These are phyloP conservation scores for Monosporascus sp. DNA, from an alignment of 2,329 filamentous ascomycete genomes.

Conservation along the genomic window DNA sequence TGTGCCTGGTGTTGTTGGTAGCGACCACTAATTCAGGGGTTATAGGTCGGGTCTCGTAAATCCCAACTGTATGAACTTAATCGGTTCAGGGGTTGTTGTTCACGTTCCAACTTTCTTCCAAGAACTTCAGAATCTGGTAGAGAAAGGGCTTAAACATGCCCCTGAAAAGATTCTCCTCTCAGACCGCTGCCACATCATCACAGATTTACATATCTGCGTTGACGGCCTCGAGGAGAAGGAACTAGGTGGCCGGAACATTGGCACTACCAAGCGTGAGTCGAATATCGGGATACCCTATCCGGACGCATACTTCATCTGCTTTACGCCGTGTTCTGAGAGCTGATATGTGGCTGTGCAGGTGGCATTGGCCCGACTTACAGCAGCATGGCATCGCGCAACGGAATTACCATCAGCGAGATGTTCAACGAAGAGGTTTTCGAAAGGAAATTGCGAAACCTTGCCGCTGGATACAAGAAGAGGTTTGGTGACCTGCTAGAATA, in stretches of 20 bases:
- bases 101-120: slow-evolving; percentile 56
- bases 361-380: slow-evolving; percentile 38
- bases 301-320: background rate
- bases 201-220: slow-evolving; percentile 59
- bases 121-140: slow-evolving; percentile 55
- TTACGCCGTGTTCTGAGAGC: background rate
- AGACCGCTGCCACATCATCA: slow-evolving; percentile 57
- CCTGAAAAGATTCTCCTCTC: slow-evolving; percentile 56
- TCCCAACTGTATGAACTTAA: slow-evolving; percentile 65
- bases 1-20: background rate
- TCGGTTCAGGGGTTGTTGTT: slow-evolving; percentile 58
- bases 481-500: slow-evolving; percentile 53
- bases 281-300: background rate
- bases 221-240: slow-evolving; percentile 62
- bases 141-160: slow-evolving; percentile 51
- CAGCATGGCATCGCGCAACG: slow-evolving; percentile 60
- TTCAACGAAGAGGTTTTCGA: slow-evolving; percentile 65
- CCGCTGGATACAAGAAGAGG: slow-evolving; percentile 55
- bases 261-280: slow-evolving; percentile 32
- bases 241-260: slow-evolving; percentile 35
- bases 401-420: slow-evolving; percentile 61
- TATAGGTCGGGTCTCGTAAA: slow-evolving; percentile 61
- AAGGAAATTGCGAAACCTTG: slow-evolving; percentile 57
- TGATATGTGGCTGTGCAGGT: slow-evolving; percentile 5
- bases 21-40: background rate